Base-by-base conservation (phyloP, 495 filamentous ascomycete species). In the Wilcoxina mikolae region DNA sequence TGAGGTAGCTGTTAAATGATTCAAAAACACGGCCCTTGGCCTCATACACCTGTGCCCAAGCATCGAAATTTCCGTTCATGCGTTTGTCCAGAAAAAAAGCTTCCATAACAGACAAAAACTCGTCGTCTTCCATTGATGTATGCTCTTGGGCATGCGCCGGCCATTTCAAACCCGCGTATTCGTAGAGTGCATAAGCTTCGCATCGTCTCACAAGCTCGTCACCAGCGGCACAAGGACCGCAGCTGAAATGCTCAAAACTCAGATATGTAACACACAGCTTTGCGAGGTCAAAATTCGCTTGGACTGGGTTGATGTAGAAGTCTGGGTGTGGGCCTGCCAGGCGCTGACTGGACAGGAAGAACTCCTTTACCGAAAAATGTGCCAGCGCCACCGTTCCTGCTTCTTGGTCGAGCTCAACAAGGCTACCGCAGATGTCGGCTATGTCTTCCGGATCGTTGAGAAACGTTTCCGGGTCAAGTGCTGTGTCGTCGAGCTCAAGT, bases 351-450 rank as follows among this genome's bases (percentile, higher is more conserved):
- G n/a, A n/a, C n/a, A 38, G 9, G 9, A 38, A n/a, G n/a, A 38
- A 38, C 33, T 38, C 33, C 33, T 38, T 38, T 9, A 38, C 33
- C 33, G 33, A 49, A 23, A 49, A 49, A 20, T 49, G 45, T 24
- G 4, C 45, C 45, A 49, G 18, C 7, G 23, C 45, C 18, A 49
- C 26, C 15, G 45, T 26, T 7, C 23, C 26, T 7, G 10, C 18
- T 11, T 29, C 45, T 5, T 9, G 20, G 26, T 49, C 45, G 45
- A 49, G 11, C 4, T 9, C 22, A 4, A 49, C 7, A 5, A 49
- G 45, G 45, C 45, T 49, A 23, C 45, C 22, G 26, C 45, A 49
- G 23, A 49, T 27, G 18, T 49, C 45, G 22, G 27, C 3, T 3
- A 49, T 4, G 26, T 49, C 45, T 45, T 45, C 31, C 7, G 31